phyloP scores from a whole-genome alignment of 2,329 filamentous ascomycete species.

The Chaetothyriales sp. region DNA sequence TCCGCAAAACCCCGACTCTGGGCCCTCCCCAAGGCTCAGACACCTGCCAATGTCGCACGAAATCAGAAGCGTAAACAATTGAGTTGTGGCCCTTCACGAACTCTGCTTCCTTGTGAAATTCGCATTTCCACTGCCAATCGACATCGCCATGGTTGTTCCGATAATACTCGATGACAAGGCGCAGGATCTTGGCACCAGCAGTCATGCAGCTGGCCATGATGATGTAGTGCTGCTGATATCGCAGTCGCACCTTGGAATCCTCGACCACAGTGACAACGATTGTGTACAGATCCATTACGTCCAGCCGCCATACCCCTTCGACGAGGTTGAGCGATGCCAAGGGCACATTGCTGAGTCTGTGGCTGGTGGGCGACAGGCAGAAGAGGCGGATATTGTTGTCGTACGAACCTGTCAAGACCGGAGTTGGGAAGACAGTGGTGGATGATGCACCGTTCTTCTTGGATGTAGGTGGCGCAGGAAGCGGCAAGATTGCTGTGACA shows the following conservation, averaged over 20 bases:
- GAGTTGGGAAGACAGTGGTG: constrained; percentile 17
- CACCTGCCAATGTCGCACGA: background rate
- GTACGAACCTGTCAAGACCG: constrained; percentile 78
- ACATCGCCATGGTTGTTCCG: constrained; percentile 24
- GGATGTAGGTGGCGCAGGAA: constrained; percentile 26
- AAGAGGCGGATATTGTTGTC: constrained; percentile 65
- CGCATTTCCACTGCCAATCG: constrained; percentile 34
- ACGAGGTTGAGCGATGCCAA: constrained; percentile 52
- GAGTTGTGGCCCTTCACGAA: constrained; percentile 71
- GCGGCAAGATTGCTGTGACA: constrained; percentile 70
- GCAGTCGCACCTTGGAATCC: background rate
- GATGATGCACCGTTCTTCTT: background rate
- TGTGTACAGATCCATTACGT: constrained; percentile 28
- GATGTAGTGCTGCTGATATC: constrained; percentile 22
- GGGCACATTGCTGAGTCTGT: constrained; percentile 30
- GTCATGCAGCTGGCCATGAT: constrained; percentile 92
- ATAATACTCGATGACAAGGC: constrained; percentile 21
- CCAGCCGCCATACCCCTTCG: constrained; percentile 79
- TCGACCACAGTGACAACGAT: background rate
- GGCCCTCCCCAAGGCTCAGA: too few relatives aligned
- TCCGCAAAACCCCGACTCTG: background rate
- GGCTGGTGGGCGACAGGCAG: constrained; percentile 21
- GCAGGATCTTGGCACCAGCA: constrained; percentile 57
- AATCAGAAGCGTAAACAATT: constrained; percentile 87
- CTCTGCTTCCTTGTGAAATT: constrained; percentile 48